Conservation (phyloP, 2,329 filamentous ascomycete species). For the Pseudocercospora macadamiae region DNA sequence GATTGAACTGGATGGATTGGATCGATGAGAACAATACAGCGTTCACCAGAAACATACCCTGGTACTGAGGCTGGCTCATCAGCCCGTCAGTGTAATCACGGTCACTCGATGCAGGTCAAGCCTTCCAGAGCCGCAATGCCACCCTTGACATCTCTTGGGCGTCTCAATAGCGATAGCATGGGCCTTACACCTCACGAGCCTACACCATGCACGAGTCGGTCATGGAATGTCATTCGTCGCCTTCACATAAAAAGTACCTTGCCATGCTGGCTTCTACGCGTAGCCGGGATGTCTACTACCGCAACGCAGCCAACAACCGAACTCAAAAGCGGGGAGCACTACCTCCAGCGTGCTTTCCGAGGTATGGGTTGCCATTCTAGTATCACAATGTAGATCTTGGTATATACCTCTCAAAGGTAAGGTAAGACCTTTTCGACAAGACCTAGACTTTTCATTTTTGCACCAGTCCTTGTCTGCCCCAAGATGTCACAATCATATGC, state of each 20-base stretch:
- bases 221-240: neutral
- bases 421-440: too few relatives aligned
- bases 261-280: neutral
- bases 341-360: slow-evolving; percentile 2
- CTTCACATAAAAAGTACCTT: neutral
- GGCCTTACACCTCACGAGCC: too few relatives aligned
- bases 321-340: slow-evolving; percentile 7
- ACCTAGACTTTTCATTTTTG: neutral
- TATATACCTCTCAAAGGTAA: too few relatives aligned
- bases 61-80: too few relatives aligned
- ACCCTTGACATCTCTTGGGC: too few relatives aligned
- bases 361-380: neutral
- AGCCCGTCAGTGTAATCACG: too few relatives aligned
- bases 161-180: too few relatives aligned
- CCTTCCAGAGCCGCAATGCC: too few relatives aligned
- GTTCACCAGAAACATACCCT: too few relatives aligned
- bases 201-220: neutral
- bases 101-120: too few relatives aligned
- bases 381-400: too few relatives aligned
- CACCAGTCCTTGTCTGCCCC: neutral
- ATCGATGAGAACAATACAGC: slow-evolving; percentile 31
- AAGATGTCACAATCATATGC: too few relatives aligned
- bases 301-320: neutral
- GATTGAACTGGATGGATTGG: slow-evolving; percentile 79
- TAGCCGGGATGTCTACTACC: neutral